Evolutionary conservation across 371 early-diverging fungal species (phyloP).

Genomic region (Rhizopus microsporus): DNA sequence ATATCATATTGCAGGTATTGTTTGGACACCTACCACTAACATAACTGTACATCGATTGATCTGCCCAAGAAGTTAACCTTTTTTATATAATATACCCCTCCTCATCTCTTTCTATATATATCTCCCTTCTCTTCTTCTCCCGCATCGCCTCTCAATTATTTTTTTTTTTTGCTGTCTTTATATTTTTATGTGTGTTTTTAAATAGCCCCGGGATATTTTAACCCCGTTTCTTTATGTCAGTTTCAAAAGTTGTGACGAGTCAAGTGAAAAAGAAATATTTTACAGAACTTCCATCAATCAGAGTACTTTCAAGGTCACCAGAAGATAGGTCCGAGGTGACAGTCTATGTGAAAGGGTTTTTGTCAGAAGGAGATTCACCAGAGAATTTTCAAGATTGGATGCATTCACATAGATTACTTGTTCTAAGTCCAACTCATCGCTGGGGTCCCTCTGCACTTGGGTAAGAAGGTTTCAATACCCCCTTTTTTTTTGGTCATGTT

Average conservation of each 20-base stretch:
- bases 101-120: too few relatives aligned
- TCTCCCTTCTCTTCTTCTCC: too few relatives aligned
- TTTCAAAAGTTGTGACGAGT: background rate
- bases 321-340: conserved; percentile 41
- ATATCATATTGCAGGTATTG: conserved; percentile 36
- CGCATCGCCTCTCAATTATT: background rate
- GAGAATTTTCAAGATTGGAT: conserved; percentile 54
- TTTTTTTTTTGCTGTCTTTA: conserved; percentile 2
- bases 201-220: too few relatives aligned
- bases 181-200: background rate
- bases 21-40: conserved; percentile 28
- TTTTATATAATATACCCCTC: too few relatives aligned
- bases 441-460: conserved; percentile 51
- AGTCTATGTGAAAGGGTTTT: conserved; percentile 49
- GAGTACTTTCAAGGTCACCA: conserved; percentile 38
- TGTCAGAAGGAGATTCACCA: conserved; percentile 47
- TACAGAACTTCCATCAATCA: conserved; percentile 40
- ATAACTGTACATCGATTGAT: conserved; percentile 19
- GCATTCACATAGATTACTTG: conserved; percentile 51
- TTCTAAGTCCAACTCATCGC: conserved; percentile 35
- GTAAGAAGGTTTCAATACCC: conserved; percentile 15
- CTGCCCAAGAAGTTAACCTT: conserved; percentile 24
- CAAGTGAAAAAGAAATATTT: conserved; percentile 33
- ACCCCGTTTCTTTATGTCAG: background rate
- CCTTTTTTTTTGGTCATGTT: background rate